These are phyloP conservation scores for Rhodamnia argentea DNA, from an alignment of 345 rosid species.

Conservation along the genomic window DNA sequence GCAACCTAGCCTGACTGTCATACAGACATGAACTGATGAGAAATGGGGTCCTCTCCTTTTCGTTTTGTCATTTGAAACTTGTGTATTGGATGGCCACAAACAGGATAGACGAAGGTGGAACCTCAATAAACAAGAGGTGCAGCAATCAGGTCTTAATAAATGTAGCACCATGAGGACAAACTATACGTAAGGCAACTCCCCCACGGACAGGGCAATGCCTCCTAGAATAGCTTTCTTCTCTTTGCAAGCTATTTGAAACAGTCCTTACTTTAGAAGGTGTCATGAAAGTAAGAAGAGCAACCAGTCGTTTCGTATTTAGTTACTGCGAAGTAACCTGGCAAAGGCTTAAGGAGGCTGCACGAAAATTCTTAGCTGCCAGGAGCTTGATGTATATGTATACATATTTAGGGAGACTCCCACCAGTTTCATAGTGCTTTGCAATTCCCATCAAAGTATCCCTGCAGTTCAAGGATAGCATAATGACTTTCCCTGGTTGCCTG, in stretches of 20 bases:
- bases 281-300: not conserved
- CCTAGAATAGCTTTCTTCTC: not conserved
- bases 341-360: conserved; percentile 80
- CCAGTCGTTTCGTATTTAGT: not conserved
- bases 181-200: not conserved
- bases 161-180: not conserved
- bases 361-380: conserved; percentile 83
- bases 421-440: conserved; percentile 80
- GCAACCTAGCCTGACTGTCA: not conserved
- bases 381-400: conserved; percentile 73
- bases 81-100: not conserved
- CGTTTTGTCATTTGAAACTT: not conserved
- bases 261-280: not conserved
- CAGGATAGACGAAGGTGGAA: not conserved
- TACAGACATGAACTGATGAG: not conserved
- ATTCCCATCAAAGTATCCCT: conserved; percentile 92
- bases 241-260: not conserved
- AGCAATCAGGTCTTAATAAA: not conserved
- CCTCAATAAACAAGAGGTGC: not conserved
- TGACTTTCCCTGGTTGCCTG: not conserved
- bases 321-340: conserved; percentile 48
- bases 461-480: not conserved
- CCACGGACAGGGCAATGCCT: not conserved
- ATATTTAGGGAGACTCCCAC: conserved; percentile 75
- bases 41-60: not conserved